Base-by-base conservation (phyloP, 805 yeast species). In the Saccharomycopsis olivae region DNA sequence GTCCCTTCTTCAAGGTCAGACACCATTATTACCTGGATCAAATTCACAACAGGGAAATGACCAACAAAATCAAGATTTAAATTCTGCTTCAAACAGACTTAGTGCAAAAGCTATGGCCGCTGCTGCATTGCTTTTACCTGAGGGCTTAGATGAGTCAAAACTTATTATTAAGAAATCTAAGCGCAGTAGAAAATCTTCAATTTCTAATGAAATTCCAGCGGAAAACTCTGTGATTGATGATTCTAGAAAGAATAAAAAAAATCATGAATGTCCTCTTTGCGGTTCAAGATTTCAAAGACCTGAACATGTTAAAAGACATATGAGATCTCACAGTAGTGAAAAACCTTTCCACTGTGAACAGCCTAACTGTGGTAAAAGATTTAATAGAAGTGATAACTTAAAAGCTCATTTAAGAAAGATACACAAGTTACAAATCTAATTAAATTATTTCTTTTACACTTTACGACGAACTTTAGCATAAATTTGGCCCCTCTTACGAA, bases 321-420 rank as follows among this genome's bases (percentile, higher is more conserved):
- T 68, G 55, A 67, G 87, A 49, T 66, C 87, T 1, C 96, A 87
- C 57, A 73, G 86, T 3, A 72, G 75, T 47, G 89, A 82, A 47
- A 68, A 94, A 44, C 95, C 95, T 0, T 87, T 71, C 53, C 57
- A 56, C 28, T 83, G 96, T 57, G 59, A 64, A 4, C 63, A 62
- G 13, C 55, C 59, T 4, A 67, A 59, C 13, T 85, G 95, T 59
- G 67, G 63, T 2, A 77, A 78, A 46, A 56, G 74, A 27, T 85
- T 85, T 54, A 68, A 76, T 28, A 66, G 95, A 48, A 78, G 78
- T 42, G 88, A 87, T 48, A 94, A 87, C 60, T 64, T 87, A 39
- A 69, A 77, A 39, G 85, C 92, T 13, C 96, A 87, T 55, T 53
- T 66, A 43, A 64, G 84, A 51, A 81, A 46, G 30, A 44, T 46